Evolutionary conservation across 1,284 basidiomycete genomes (phyloP), one percentile per base, ranked within the genome.

Genomic region (Psilocybe mexicana): DNA sequence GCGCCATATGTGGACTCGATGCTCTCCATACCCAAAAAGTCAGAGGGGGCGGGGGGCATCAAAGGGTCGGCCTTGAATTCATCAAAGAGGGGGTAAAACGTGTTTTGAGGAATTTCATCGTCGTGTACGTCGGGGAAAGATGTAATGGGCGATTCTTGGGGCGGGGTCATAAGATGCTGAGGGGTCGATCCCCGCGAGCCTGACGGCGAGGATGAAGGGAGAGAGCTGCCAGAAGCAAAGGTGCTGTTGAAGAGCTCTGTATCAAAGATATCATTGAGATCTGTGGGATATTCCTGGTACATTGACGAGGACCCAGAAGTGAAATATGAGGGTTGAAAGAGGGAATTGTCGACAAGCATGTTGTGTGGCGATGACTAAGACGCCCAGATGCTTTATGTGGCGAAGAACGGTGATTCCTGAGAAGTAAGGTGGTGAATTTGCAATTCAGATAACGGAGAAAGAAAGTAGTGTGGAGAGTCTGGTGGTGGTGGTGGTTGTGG

Each of bases 221-320:
- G 59, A 5, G 69, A 67, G 57, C 63, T 67, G 30, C 63, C 55
- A 4, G 60, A 55, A 36, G 62, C 58, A 49, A 62, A 61, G 55
- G 60, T 58, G 61, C 52, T 58, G 64, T 55, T 63, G 61, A 77
- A 77, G 61, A 76, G 72, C 54, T 79, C 78, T 1, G 74, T 68
- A 65, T 79, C 72, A 62, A 79, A 72, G 52, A 77, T 71, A 58
- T 79, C 76, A 60, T 62, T 70, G 59, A 75, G 66, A 60, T 77
- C 74, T 10, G 64, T 57, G 4, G 65, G 43, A 51, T 62, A 65
- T 36, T 64, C 64, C 36, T 55, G 60, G 57, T 47, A 61, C 18
- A 51, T 33, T 6, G 10, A 46, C n/a, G 58, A 62, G 49, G 57
- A 55, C 35, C 45, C 58, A 43, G 62, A 43, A 10, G 63, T 40